Evolutionary conservation across 2,329 filamentous ascomycete genomes (phyloP), one percentile per base, ranked within the genome.

Genomic region (Arthroderma sp.): DNA sequence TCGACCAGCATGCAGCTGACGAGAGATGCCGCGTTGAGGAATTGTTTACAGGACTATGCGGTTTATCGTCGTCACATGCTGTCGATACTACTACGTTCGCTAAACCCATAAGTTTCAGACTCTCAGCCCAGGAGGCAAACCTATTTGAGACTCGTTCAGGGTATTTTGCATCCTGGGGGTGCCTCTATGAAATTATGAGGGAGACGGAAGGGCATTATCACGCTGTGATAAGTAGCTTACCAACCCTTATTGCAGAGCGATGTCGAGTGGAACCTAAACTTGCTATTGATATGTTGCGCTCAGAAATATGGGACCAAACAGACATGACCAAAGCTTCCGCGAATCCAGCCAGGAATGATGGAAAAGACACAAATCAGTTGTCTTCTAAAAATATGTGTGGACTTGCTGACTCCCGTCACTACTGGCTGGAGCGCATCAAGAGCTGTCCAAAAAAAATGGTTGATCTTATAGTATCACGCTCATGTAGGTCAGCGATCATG

Each of bases 1-100:
- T 96, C 4, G 93, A 98, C 66, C 93, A 98, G 66, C 93, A 98
- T 67, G 93, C 93, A 0, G 93, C 91, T 2, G 91, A 96, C 67
- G 93, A 98, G 73, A 81, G 93, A 49, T 83, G 87, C 61, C 83
- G 84, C 1, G 80, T 97, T 0, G 93, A 98, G 67, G 68, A 70
- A 0, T 76, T 98, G 0, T 82, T 94, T 67, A 61, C 66, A 23
- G 77, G 81, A 1, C 71, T 87, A 33, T 82, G 77, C 63, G 60
- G 60, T 4, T 67, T 65, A 61, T 58, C 66, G 58, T 6, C 33
- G 35, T 55, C 51, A 13, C 38, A 13, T 39, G 59, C 15, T 52
- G 62, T 68, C 1, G 28, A 68, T 62, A 60, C 69, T 67, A 62
- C 61, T 1, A 49, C 66, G 0, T 70, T 81, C 2, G 65, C 67